Base-by-base conservation (phyloP, 2,329 filamentous ascomycete genomes). In the Dactylellina sp. region DNA sequence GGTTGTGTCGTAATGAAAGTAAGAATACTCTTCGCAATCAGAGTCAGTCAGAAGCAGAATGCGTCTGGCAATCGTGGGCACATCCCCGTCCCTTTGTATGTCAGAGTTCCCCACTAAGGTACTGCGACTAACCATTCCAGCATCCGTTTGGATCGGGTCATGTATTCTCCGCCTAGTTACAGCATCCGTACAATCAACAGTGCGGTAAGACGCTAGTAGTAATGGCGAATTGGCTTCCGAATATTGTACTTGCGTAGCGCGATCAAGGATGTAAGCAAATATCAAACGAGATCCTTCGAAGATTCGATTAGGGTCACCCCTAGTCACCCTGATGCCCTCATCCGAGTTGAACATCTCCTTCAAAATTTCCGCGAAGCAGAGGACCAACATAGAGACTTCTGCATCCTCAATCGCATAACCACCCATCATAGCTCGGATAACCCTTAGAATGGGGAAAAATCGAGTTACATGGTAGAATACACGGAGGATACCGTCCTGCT, bases 211-310 rank as follows among this genome's bases (percentile, higher is more conserved):
- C n/a, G 64, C 35, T 14, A 79, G 75, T 55, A 80, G 80, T 6
- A 77, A 76, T 25, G 50, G 53, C 1, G 22, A 12, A 7, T 32
- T 32, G 9, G 76, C 55, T 2, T 77, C 53, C 22, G 74, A 71
- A 52, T 61, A n/a, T 20, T 76, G 46, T 9, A 78, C 39, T 20
- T 78, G 72, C 39, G 77, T 78, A 22, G 78, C 79, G 66, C 80
- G 81, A 62, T 81, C 80, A 1, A 81, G 71, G 18, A 81, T 75
- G 39, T 81, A 78, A n/a, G 80, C 80, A 59, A 81, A 79, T 18
- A 82, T 75, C 3, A 81, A 75, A 6, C 80, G 78, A 35, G 79
- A 75, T 5, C 79, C 80, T 74, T 82, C 80, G 20, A 81, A 79
- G 4, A 79, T 57, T 12, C 81, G 77, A 22, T 71, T 39, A 1